Percentiles rank a stretch among this genome's conserved stretches.
Evolutionary conservation across 768 basidiomycete genomes (phyloP).

Genomic region (Suillus subaureus): DNA sequence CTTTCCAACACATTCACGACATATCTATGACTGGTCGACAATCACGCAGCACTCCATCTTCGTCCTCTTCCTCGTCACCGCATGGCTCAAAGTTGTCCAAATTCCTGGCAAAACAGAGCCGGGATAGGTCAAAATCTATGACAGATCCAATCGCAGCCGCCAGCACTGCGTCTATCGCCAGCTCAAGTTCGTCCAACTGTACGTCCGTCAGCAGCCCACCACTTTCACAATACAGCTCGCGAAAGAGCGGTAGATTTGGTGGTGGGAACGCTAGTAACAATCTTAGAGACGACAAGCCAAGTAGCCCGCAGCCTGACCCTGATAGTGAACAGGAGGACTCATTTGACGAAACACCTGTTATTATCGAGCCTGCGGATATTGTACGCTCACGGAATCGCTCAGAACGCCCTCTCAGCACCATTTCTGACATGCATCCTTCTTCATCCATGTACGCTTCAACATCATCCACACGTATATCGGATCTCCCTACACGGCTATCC

Average conservation of each 20-base stretch:
- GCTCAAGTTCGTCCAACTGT: constrained; percentile 42
- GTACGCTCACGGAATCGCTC: constrained; percentile 58
- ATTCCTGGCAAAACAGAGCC: constrained; percentile 65
- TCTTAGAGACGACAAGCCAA: constrained; percentile 24
- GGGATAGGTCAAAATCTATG: constrained; percentile 63
- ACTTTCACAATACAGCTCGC: constrained; percentile 28
- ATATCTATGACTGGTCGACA: constrained; percentile 48
- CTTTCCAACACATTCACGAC: constrained; percentile 8
- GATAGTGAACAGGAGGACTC: constrained; percentile 37
- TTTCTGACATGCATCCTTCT: constrained; percentile 44
- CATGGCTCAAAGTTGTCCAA: constrained; percentile 62
- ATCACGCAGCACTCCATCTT: constrained; percentile 43
- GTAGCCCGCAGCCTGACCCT: constrained; percentile 16
- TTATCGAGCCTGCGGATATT: constrained; percentile 61
- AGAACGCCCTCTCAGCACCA: constrained; percentile 54
- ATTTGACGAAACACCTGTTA: constrained; percentile 60
- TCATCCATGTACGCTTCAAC: constrained; percentile 49
- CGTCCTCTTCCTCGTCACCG: constrained; percentile 43
- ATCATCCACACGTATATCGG: constrained; percentile 56
- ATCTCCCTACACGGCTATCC: constrained; percentile 74
- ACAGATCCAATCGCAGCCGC: constrained; percentile 38
- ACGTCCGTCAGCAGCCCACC: constrained; percentile 33
- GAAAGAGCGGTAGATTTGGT: constrained; percentile 40
- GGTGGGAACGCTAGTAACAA: constrained; percentile 17
- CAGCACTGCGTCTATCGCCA: constrained; percentile 39